Evolutionary conservation across 2,329 filamentous ascomycete species (phyloP), one percentile per base, ranked within the genome.

Genomic region (Aspergillus sp.): DNA sequence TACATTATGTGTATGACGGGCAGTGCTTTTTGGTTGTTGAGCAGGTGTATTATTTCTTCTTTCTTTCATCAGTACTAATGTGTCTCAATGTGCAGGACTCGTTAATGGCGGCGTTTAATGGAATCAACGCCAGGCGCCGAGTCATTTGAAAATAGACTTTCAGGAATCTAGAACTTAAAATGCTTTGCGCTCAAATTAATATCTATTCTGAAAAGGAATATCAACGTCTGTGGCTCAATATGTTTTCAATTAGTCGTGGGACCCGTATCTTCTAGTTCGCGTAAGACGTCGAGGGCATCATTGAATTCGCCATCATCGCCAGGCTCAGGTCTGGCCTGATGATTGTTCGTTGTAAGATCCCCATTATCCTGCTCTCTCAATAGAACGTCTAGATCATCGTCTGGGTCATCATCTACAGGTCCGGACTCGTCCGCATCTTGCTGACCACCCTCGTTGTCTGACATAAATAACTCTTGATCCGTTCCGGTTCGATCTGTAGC

Each of bases 241-340:
- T 19, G 19, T 39, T 26, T 9, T 42, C 29, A 38, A 7, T 33
- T 48, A 33, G 34, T 33, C 28, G 41, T 9, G 29, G 19, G n/a
- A 38, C 39, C 51, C 42, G 49, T 58, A 43, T 61, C 47, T 5
- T 56, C 59, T 26, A 63, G 41, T 29, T 59, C 59, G 42, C 61
- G 79, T 80, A 88, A 82, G 1, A 77, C 82, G 49, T 81, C 83
- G 64, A 85, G 80, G 9, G 85, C 82, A 45, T 82, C 81, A 1
- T 73, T 77, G 60, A 78, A 81, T 27, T 71, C 64, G 33, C 74
- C 62, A 4, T 63, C 55, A 28, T 32, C 9, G 34, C 9, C 26
- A 41, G 40, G 33, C 12, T 44, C 44, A 19, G 46, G 42, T 32
- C 38, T 27, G 4, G 36, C 43, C 4, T 47, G 10, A 12, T 12